Percentiles rank a stretch among this genome's conserved stretches.
Conservation (phyloP, 345 rosid genomes). For the Acer campestre region DNA sequence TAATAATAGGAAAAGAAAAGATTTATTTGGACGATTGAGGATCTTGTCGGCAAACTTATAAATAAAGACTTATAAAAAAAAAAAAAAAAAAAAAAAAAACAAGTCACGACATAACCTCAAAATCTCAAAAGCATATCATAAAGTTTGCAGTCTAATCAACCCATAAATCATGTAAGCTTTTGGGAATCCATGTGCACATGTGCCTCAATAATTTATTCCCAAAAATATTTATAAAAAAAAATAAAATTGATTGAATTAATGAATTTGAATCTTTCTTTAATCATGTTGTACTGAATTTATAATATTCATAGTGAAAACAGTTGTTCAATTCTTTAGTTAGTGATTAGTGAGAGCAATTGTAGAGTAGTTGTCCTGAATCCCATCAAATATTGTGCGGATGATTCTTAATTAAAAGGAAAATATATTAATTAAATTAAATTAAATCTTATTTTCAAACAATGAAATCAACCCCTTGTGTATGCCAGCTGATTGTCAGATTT, state of each 20-base stretch:
- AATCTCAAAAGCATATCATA: neutral
- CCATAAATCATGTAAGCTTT: neutral
- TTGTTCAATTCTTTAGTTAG: too few relatives aligned
- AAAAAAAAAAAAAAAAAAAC: neutral
- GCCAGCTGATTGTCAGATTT: slow-evolving; percentile 15
- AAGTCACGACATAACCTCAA: neutral
- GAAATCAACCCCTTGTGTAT: neutral
- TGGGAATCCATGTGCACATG: slow-evolving; percentile 20
- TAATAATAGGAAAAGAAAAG: neutral
- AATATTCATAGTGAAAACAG: neutral
- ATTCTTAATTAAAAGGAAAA: too few relatives aligned
- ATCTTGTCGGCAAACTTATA: neutral
- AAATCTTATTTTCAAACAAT: too few relatives aligned
- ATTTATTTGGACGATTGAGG: neutral
- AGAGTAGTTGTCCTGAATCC: too few relatives aligned
- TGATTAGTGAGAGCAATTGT: too few relatives aligned
- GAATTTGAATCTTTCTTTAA: too few relatives aligned
- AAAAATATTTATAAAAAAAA: neutral
- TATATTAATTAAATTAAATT: too few relatives aligned
- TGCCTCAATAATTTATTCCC: slow-evolving; percentile 15
- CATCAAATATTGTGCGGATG: too few relatives aligned
- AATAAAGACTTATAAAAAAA: neutral
- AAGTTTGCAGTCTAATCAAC: neutral
- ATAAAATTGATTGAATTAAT: neutral
- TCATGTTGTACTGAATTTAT: too few relatives aligned